A percentile compares a stretch with the other conserved stretches of the same genome.
Conservation (phyloP, 1,284 basidiomycete genomes). For the Trichosporon sp. region DNA sequence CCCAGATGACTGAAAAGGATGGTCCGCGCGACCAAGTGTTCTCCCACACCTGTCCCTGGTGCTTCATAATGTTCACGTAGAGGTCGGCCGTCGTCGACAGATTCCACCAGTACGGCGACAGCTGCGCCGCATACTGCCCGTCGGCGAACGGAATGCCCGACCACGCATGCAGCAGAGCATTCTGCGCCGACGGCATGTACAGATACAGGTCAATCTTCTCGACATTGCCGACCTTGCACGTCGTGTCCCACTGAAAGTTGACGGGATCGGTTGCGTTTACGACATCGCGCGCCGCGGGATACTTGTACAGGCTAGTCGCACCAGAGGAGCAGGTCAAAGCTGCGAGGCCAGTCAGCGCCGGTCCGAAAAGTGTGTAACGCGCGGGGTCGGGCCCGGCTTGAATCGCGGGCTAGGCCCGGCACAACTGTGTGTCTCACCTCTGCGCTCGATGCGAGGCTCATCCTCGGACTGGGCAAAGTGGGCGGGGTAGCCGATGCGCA, state of each 20-base stretch:
- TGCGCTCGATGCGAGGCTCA: not conserved
- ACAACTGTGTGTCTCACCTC: not conserved
- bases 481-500: slow-evolving; percentile 10
- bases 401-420: not conserved
- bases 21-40: slow-evolving; percentile 61
- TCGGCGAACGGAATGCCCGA: slow-evolving; percentile 55
- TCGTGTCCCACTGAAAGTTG: slow-evolving; percentile 66
- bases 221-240: slow-evolving; percentile 52
- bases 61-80: slow-evolving; percentile 62
- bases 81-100: slow-evolving; percentile 55
- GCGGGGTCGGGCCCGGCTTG: not conserved
- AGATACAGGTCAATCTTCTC: slow-evolving; percentile 66
- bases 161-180: slow-evolving; percentile 61
- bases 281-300: slow-evolving; percentile 55
- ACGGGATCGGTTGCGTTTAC: slow-evolving; percentile 57
- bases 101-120: slow-evolving; percentile 76
- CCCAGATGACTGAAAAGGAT: slow-evolving; percentile 54
- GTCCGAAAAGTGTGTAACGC: not conserved
- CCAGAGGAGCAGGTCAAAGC: slow-evolving; percentile 1
- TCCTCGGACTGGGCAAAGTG: not conserved
- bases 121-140: slow-evolving; percentile 55
- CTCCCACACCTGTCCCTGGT: slow-evolving; percentile 55
- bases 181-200: slow-evolving; percentile 53
- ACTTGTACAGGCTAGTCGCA: slow-evolving; percentile 56
- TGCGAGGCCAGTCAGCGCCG: not conserved